Conservation (phyloP, 2,329 filamentous ascomycete genomes). For the Trichoderma arundinaceum region DNA sequence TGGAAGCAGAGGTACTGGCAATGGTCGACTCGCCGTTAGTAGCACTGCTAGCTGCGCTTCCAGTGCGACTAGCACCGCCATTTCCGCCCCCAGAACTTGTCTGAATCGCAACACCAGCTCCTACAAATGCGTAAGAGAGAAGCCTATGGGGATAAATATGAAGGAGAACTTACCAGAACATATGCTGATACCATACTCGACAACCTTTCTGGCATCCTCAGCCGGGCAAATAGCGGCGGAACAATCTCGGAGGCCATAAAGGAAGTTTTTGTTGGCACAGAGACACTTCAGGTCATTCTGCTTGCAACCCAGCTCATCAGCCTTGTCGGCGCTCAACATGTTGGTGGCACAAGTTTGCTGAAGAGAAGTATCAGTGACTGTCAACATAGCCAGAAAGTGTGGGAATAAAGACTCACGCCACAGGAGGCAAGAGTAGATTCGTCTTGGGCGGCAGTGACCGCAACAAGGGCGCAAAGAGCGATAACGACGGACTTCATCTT, state of each 20-base stretch:
- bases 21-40: conserved; percentile 1
- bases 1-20: neutral
- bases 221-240: conserved; percentile 50
- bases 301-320: conserved; percentile 53
- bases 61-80: conserved; percentile 11
- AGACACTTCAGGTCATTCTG: conserved; percentile 52
- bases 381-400: neutral
- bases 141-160: no score
- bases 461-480: conserved; percentile 50
- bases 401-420: conserved; percentile 53
- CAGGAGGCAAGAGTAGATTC: conserved; percentile 52
- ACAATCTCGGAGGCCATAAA: conserved; percentile 59
- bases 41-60: conserved; percentile 14
- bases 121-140: conserved; percentile 36
- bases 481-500: conserved; percentile 60
- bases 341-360: conserved; percentile 57
- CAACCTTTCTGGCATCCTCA: conserved; percentile 45
- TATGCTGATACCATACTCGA: conserved; percentile 48
- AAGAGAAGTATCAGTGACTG: conserved; percentile 32
- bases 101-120: conserved; percentile 46
- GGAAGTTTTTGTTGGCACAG: conserved; percentile 54
- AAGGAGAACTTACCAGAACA: conserved; percentile 46
- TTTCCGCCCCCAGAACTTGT: conserved; percentile 14
- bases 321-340: conserved; percentile 54
- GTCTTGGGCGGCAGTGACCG: conserved; percentile 51